A percentile compares a stretch with the other conserved stretches of the same genome.
Conservation (phyloP, 2,329 filamentous ascomycete species). For the Cercospora janseana region DNA sequence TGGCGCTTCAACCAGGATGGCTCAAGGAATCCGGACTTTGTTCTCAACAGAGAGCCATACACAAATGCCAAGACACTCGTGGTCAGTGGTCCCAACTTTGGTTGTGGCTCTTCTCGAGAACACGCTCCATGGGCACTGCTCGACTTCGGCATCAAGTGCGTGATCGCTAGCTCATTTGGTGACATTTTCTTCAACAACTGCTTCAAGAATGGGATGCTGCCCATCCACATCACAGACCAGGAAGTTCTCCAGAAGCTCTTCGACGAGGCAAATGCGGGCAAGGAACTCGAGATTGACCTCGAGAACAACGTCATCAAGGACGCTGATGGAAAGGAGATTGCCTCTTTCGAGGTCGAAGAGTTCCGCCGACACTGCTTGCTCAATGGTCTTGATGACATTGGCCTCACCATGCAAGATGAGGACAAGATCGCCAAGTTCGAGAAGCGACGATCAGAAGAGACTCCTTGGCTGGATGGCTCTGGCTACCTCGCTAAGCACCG, state of each 20-base stretch:
- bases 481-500: conserved; percentile 67
- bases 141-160: conserved; percentile 91
- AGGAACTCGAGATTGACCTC: conserved; percentile 86
- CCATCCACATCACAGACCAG: conserved; percentile 70
- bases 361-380: conserved; percentile 93
- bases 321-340: conserved; percentile 68
- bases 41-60: conserved; percentile 89
- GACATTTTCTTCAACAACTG: conserved; percentile 99
- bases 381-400: conserved; percentile 94
- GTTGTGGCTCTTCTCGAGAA: conserved; percentile 87
- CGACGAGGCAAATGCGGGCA: conserved; percentile 72
- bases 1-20: conserved; percentile 71
- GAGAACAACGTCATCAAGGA: conserved; percentile 80
- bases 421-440: conserved; percentile 86
- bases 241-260: conserved; percentile 67
- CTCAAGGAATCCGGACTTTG: conserved; percentile 73
- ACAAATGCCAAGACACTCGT: conserved; percentile 83
- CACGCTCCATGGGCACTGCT: conserved; percentile 96
- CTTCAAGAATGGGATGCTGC: conserved; percentile 99
- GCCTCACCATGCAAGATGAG: conserved; percentile 87
- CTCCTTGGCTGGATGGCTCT: conserved; percentile 87
- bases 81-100: conserved; percentile 89
- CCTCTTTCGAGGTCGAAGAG: conserved; percentile 81
- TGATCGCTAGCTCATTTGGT: conserved; percentile 83
- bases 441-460: conserved; percentile 69